Conservation (phyloP, 75 land plant genomes). For the Chamaecyparis obtusa region DNA sequence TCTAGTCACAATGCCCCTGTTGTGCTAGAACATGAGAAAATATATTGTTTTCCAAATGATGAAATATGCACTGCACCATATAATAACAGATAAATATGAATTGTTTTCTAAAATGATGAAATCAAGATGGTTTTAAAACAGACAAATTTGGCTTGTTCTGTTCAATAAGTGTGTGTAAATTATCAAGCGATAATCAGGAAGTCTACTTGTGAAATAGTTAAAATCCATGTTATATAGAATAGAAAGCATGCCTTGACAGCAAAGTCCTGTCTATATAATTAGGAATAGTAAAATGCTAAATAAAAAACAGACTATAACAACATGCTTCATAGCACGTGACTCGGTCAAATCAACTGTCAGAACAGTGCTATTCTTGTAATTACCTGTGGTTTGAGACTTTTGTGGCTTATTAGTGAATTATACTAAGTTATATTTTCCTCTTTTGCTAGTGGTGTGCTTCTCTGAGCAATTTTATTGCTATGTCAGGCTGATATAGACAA, state of each 20-base stretch:
- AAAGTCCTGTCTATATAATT: neutral
- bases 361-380: neutral
- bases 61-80: too few species aligned
- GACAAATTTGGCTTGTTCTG: neutral
- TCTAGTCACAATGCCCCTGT: neutral
- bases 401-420: neutral
- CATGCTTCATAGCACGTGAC: neutral
- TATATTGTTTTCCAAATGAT: neutral
- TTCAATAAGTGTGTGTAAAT: too few species aligned
- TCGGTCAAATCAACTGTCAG: neutral
- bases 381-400: neutral
- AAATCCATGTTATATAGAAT: neutral
- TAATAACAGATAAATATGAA: neutral
- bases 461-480: neutral
- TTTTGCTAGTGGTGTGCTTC: neutral
- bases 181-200: neutral
- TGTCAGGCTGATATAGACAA: constrained; percentile 87
- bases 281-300: neutral
- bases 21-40: neutral
- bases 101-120: too few species aligned
- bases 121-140: neutral
- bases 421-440: neutral
- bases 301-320: too few species aligned
- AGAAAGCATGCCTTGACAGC: neutral
- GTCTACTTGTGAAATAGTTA: neutral